Evolutionary conservation across 2,329 filamentous ascomycete species (phyloP).

Genomic region (Endothia cerciana): DNA sequence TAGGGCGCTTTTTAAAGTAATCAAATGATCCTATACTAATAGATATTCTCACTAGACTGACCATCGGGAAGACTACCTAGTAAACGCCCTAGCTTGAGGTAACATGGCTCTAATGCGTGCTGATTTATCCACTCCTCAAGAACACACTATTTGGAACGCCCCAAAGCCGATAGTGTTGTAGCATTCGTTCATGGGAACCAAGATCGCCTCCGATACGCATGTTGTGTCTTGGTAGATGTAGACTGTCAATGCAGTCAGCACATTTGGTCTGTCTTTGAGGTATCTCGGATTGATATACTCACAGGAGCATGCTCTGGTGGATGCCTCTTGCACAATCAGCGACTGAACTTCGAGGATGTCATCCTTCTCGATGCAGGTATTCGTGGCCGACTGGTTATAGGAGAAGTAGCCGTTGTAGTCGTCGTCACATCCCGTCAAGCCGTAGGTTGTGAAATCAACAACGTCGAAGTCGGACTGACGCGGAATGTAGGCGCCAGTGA

Average conservation of each 20-base stretch:
- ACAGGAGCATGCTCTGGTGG: background rate
- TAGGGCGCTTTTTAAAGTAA: no score
- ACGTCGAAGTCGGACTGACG: background rate
- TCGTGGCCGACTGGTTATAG: background rate
- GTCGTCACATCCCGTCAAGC: conserved; percentile 5
- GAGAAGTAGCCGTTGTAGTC: conserved; percentile 12
- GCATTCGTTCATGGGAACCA: conserved; percentile 5
- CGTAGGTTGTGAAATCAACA: conserved; percentile 4
- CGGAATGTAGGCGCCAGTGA: background rate
- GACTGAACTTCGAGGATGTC: conserved; percentile 13
- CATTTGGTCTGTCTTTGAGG: background rate
- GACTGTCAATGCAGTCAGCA: conserved; percentile 1
- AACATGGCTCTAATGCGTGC: background rate
- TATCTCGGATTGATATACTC: background rate
- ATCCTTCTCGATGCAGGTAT: conserved; percentile 11
- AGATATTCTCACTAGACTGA: no score
- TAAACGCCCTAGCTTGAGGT: background rate
- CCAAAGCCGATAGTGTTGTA: conserved; percentile 11
- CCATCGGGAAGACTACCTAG: background rate
- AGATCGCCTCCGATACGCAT: background rate
- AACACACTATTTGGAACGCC: background rate
- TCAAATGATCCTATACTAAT: no score
- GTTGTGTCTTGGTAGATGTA: conserved; percentile 10
- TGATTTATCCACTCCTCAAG: background rate
- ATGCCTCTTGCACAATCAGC: background rate